Evolutionary conservation across 2,329 filamentous ascomycete species (phyloP).

Genomic region (Claviceps humidiphila): DNA sequence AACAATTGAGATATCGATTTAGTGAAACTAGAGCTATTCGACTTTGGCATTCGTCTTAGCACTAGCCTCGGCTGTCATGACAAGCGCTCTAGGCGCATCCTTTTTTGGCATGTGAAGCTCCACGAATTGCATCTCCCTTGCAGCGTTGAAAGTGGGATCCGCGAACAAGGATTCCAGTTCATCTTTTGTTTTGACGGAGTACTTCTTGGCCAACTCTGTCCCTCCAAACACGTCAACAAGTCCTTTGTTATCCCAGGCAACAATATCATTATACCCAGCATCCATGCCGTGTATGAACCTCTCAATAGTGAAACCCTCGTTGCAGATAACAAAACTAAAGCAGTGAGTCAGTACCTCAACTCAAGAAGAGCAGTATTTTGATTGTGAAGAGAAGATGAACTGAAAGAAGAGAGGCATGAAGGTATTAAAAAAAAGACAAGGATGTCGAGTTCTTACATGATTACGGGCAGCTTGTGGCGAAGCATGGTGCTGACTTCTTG

Average conservation of each 20-base stretch:
- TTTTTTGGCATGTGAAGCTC: constrained; percentile 71
- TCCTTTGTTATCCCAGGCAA: constrained; percentile 59
- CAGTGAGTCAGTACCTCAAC: not conserved
- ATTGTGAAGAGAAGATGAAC: no score
- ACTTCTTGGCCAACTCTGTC: constrained; percentile 45
- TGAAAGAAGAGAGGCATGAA: not conserved
- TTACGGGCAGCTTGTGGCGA: constrained; percentile 57
- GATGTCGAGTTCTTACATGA: constrained; percentile 42
- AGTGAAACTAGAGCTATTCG: constrained; percentile 11
- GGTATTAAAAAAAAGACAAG: not conserved
- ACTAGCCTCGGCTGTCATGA: constrained; percentile 56
- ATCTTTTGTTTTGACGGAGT: constrained; percentile 54
- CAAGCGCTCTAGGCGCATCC: constrained; percentile 60
- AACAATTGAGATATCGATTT: no score
- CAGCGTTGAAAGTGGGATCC: constrained; percentile 49
- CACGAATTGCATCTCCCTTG: constrained; percentile 51
- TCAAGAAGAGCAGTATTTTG: not conserved
- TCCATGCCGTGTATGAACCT: constrained; percentile 77
- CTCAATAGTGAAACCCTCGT: constrained; percentile 83
- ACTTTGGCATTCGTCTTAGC: constrained; percentile 50
- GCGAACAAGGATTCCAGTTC: constrained; percentile 54
- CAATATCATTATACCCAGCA: constrained; percentile 68
- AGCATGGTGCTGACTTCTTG: constrained; percentile 82
- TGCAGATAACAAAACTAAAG: constrained; percentile 64
- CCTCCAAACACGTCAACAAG: constrained; percentile 57